Evolutionary conservation across 148 eudicot genomes (phyloP), one percentile per base, ranked within the genome.

Genomic region (Rhododendron molle): DNA sequence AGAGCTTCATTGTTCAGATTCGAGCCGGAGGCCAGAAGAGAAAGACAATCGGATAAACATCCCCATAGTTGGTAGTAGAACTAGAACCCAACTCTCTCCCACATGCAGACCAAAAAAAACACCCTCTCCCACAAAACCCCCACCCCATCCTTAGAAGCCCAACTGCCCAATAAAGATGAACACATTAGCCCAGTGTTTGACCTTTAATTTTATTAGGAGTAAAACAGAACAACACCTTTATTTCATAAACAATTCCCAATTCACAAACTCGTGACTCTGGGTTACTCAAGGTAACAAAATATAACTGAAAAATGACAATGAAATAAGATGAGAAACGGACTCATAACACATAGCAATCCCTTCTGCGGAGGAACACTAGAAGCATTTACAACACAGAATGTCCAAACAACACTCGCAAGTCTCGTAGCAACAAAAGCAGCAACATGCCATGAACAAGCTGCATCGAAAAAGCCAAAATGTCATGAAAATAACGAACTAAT

Each of bases 381-480:
- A 71, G 76, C 76, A 71, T 26, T 1, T 71, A 30, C 76, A 71
- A 71, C 76, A 71, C 76, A 71, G 76, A 32, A 71, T 71, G 38
- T 89, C 88, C 85, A 89, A 67, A 73, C 90, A 90, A 73, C 92
- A 86, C 78, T 87, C 89, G 47, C 92, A 90, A 54, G 92, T 81
- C 90, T 88, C 90, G 46, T 18, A 85, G 88, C 89, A 90, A 46
- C 92, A 90, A 47, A 86, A 86, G 83, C 90, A 88, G 86, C 90
- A 88, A 30, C 90, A 90, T 1, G 78, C 12, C 7, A 86, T 49
- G 21, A 88, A 90, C 58, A 88, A 26, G 76, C 89, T 88, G 90
- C 90, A 81, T 74, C 79, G 1, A 67, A 21, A 79, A 76, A 38
- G 43, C 23, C 44, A 30, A 32, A 26, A 60, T 2, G 34, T 12